Conservation (phyloP, 1,284 basidiomycete genomes). For the Ustilago shanxiensis region DNA sequence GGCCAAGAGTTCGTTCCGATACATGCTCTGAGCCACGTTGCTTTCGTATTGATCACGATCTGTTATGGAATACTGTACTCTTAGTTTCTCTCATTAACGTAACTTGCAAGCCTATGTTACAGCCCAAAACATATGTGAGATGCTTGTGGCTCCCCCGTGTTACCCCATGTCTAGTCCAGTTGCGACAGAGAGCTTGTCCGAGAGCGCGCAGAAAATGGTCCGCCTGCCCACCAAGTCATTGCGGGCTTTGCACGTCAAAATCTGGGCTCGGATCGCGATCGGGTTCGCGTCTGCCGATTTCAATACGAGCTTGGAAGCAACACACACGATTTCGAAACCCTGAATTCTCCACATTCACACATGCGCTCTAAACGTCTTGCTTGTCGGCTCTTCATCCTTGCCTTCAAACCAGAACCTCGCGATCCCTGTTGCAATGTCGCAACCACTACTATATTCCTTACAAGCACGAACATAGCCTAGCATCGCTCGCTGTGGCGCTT, state of each 20-base stretch:
- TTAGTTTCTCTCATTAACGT: too few species aligned
- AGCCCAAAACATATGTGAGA: too few species aligned
- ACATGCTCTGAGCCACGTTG: slow-evolving; percentile 31
- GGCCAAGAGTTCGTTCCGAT: slow-evolving; percentile 49
- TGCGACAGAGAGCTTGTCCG: too few species aligned
- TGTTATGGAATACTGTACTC: neutral
- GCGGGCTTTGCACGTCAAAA: slow-evolving; percentile 2
- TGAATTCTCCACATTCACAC: neutral
- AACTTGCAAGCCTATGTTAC: too few species aligned
- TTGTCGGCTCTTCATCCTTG: neutral
- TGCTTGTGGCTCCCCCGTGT: too few species aligned
- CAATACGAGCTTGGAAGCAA: neutral
- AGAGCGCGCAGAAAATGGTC: too few species aligned
- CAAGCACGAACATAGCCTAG: slow-evolving; percentile 12
- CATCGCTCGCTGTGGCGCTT: neutral
- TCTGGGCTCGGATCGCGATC: neutral
- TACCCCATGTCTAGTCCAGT: too few species aligned
- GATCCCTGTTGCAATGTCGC: too few species aligned
- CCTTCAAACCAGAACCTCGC: too few species aligned
- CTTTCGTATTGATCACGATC: neutral
- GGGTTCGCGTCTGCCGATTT: neutral
- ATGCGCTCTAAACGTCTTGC: neutral
- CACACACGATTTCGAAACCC: slow-evolving; percentile 5
- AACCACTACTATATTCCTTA: too few species aligned
- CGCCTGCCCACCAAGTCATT: too few species aligned